Conservation (phyloP, 2,329 filamentous ascomycete species). For the Xylariaceae sp. region DNA sequence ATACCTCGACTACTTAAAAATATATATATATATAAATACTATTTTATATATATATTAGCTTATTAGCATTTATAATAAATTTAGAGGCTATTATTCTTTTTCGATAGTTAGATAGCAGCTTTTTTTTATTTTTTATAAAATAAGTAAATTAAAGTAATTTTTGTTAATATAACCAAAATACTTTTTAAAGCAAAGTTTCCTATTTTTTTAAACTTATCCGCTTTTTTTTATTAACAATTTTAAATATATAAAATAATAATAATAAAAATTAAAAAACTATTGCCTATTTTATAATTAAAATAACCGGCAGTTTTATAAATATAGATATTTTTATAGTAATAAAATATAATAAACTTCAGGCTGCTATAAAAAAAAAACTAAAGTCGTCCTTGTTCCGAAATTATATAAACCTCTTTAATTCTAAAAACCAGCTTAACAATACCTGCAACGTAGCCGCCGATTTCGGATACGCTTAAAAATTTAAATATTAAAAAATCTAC, state of each 20-base stretch:
- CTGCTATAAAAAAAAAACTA: neutral
- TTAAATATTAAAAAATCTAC: constrained; percentile 10
- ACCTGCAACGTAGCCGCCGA: constrained; percentile 8
- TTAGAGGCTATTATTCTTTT: too few relatives aligned
- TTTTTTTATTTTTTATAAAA: too few relatives aligned
- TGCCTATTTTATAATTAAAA: constrained; percentile 4
- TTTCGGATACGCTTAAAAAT: constrained; percentile 4
- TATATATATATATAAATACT: too few relatives aligned
- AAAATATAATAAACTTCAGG: constrained; percentile 4
- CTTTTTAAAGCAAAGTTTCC: neutral
- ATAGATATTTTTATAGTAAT: constrained; percentile 5
- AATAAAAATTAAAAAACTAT: constrained; percentile 5
- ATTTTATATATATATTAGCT: too few relatives aligned
- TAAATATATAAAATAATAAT: neutral
- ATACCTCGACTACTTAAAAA: too few relatives aligned
- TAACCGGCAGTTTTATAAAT: constrained; percentile 7
- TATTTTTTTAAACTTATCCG: neutral
- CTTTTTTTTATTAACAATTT: neutral
- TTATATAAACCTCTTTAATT: constrained; percentile 4
- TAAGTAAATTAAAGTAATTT: too few relatives aligned
- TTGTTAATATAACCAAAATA: neutral
- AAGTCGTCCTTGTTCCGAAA: neutral
- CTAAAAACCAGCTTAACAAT: constrained; percentile 8
- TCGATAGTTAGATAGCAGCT: too few relatives aligned
- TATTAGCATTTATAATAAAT: too few relatives aligned